Evolutionary conservation across 2,329 filamentous ascomycete genomes (phyloP).

Genomic region (Diaporthe helianthi): DNA sequence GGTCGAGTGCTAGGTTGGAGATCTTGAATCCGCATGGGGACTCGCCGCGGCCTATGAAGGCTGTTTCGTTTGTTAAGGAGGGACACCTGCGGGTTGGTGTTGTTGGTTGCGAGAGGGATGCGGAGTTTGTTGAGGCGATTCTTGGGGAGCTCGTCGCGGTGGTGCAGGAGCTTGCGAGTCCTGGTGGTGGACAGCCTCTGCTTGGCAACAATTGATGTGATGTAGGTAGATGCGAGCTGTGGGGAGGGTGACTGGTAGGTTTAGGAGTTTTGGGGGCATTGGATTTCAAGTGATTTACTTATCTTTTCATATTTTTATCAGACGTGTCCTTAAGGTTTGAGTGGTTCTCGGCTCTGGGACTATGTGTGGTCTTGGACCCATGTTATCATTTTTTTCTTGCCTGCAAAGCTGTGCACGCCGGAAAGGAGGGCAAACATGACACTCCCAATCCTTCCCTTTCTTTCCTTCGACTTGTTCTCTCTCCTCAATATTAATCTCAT

Average conservation of each 20-base stretch:
- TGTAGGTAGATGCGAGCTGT: not conserved
- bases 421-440: too few relatives aligned
- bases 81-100: constrained; percentile 51
- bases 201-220: not conserved
- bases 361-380: too few relatives aligned
- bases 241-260: too few relatives aligned
- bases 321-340: not conserved
- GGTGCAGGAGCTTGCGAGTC: constrained; percentile 32
- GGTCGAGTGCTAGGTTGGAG: constrained; percentile 40
- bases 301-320: not conserved
- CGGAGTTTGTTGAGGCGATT: constrained; percentile 44
- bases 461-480: too few relatives aligned
- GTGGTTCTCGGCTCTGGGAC: not conserved
- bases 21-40: constrained; percentile 48
- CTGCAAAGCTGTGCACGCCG: too few relatives aligned
- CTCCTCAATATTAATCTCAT: not conserved
- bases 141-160: constrained; percentile 41
- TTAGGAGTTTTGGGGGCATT: too few relatives aligned
- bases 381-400: too few relatives aligned
- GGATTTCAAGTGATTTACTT: rapidly evolving
- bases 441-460: too few relatives aligned
- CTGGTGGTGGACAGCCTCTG: not conserved
- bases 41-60: constrained; percentile 51
- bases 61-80: constrained; percentile 51
- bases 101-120: constrained; percentile 51